A percentile compares a stretch with the other conserved stretches of the same genome.
phyloP scores from a whole-genome alignment of 192 early-diverging fungal genomes.

The Coemansia sp. region DNA sequence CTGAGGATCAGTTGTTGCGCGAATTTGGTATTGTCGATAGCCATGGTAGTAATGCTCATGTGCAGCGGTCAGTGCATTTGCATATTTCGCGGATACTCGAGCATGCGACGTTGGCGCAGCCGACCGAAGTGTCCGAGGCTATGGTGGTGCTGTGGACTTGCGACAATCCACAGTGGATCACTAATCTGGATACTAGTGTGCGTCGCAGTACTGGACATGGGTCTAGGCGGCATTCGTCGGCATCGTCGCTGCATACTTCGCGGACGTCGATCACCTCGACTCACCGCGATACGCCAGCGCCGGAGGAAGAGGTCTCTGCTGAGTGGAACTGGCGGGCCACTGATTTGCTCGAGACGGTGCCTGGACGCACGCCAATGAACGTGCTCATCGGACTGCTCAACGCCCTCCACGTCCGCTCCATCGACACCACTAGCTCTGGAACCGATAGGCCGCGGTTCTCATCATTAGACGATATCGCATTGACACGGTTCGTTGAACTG shows the following conservation, averaged over 20 bases:
- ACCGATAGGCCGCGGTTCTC: slow-evolving; percentile 13
- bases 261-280: neutral
- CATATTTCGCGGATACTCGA: slow-evolving; percentile 33
- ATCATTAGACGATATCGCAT: slow-evolving; percentile 24
- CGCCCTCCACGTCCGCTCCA: slow-evolving; percentile 28
- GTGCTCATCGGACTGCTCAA: slow-evolving; percentile 33
- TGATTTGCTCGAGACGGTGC: slow-evolving; percentile 39
- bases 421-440: neutral
- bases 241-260: slow-evolving; percentile 32
- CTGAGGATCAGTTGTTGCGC: neutral
- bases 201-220: neutral
- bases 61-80: slow-evolving; percentile 20
- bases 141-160: slow-evolving; percentile 39
- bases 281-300: neutral
- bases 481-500: slow-evolving; percentile 45
- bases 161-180: slow-evolving; percentile 50
- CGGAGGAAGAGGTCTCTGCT: slow-evolving; percentile 24
- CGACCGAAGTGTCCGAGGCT: slow-evolving; percentile 37
- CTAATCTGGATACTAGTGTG: slow-evolving; percentile 15
- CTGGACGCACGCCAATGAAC: slow-evolving; percentile 30
- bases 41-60: slow-evolving; percentile 8
- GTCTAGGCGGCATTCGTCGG: slow-evolving; percentile 22
- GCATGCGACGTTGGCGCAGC: slow-evolving; percentile 26
- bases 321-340: slow-evolving; percentile 49
- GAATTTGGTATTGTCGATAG: slow-evolving; percentile 29